Evolutionary conservation across 805 yeast genomes (phyloP).

Genomic region (Candida andamanensis): DNA sequence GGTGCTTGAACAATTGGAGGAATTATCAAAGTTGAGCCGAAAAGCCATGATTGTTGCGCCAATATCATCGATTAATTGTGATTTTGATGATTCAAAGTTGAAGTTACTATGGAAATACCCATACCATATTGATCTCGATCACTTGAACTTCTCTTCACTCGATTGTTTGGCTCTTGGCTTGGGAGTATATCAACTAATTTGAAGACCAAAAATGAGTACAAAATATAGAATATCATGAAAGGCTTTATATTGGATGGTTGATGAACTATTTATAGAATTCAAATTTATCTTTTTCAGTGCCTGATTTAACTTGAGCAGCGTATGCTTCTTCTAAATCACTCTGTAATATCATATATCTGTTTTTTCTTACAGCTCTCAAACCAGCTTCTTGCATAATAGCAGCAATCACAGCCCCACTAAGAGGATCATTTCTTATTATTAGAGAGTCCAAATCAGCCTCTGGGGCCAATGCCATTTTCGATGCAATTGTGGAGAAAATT

Average conservation of each 20-base stretch:
- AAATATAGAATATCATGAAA: slow-evolving; percentile 1
- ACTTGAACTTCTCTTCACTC: slow-evolving; percentile 45
- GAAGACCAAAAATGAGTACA: slow-evolving; percentile 2
- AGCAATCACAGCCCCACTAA: slow-evolving; percentile 96
- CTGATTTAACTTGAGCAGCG: slow-evolving; percentile 92
- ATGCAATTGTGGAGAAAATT: slow-evolving; percentile 90
- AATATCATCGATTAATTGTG: slow-evolving; percentile 25
- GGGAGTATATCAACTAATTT: slow-evolving; percentile 43
- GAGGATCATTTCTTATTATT: slow-evolving; percentile 91
- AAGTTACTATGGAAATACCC: slow-evolving; percentile 24
- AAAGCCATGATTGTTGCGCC: slow-evolving; percentile 34
- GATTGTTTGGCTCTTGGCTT: slow-evolving; percentile 59
- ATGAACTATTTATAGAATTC: slow-evolving; percentile 81
- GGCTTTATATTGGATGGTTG: slow-evolving; percentile 2
- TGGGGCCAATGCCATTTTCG: slow-evolving; percentile 97
- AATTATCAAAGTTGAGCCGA: slow-evolving; percentile 7
- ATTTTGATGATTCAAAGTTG: slow-evolving; percentile 13
- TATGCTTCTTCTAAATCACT: slow-evolving; percentile 97
- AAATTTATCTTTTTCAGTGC: slow-evolving; percentile 92
- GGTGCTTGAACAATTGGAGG: slow-evolving; percentile 17
- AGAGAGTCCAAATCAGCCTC: slow-evolving; percentile 94
- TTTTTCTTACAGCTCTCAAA: slow-evolving; percentile 95
- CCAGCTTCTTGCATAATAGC: slow-evolving; percentile 99
- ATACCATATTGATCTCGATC: slow-evolving; percentile 69
- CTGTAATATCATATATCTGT: slow-evolving; percentile 93